Conservation (phyloP, 139 green algal genomes). For the Tetradesmus lagerheimii region DNA sequence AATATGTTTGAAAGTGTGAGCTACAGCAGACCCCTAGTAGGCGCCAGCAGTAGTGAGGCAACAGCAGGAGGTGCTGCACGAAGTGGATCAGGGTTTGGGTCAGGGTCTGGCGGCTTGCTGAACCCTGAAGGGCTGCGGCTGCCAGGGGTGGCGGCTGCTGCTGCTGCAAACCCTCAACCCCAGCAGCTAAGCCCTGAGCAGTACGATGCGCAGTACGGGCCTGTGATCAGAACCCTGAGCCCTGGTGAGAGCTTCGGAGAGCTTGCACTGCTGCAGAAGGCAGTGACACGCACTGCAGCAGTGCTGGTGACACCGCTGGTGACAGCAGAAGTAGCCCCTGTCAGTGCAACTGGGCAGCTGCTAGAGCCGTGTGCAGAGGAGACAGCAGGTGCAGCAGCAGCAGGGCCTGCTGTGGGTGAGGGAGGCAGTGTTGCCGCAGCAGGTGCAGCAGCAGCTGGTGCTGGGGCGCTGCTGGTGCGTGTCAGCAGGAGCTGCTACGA, state of each 20-base stretch:
- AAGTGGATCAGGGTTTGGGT: background rate
- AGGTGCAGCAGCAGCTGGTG: background rate
- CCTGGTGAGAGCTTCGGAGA: conserved; percentile 52
- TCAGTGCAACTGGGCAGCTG: background rate
- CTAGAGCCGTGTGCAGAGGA: background rate
- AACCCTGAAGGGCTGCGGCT: background rate
- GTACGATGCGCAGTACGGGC: conserved; percentile 16
- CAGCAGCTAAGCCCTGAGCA: conserved; percentile 1
- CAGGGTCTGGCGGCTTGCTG: background rate
- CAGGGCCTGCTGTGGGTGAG: background rate
- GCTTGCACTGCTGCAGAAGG: conserved; percentile 44
- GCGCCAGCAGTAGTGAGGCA: background rate
- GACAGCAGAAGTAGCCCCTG: background rate
- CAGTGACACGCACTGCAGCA: conserved; percentile 33
- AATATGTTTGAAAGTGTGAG: background rate
- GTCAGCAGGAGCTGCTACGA: conserved; percentile 35
- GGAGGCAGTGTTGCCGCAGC: background rate
- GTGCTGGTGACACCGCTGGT: conserved; percentile 18
- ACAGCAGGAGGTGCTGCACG: background rate
- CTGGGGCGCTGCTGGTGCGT: background rate
- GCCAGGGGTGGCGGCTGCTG: background rate
- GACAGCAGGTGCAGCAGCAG: background rate
- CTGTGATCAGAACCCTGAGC: conserved; percentile 30
- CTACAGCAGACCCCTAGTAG: background rate
- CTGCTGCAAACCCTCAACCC: background rate